Evolutionary conservation across 768 basidiomycete species (phyloP).

Genomic region (Clavaria fumosa): DNA sequence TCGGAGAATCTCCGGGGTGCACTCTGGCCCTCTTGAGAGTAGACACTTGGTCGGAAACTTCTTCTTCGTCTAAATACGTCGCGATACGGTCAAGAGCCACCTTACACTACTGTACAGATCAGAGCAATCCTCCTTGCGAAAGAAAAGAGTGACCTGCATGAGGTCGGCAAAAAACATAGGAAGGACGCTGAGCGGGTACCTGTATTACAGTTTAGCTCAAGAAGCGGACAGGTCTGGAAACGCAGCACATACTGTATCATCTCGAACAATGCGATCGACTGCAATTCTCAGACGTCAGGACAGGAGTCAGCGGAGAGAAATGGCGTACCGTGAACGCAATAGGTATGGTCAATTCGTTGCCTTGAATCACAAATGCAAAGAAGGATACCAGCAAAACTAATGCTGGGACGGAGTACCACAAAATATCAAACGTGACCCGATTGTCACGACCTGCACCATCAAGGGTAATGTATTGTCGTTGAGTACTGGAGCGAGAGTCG

Average conservation of each 20-base stretch:
- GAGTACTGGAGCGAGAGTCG: background rate
- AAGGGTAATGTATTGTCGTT: background rate
- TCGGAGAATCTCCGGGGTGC: constrained; percentile 16
- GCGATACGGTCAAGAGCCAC: too few species aligned
- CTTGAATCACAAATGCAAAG: constrained; percentile 52
- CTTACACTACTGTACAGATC: constrained; percentile 25
- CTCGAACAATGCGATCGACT: constrained; percentile 68
- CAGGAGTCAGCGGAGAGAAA: background rate
- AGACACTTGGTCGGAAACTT: too few species aligned
- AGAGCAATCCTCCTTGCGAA: background rate
- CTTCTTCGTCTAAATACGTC: too few species aligned
- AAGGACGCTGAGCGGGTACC: constrained; percentile 58
- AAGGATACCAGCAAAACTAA: constrained; percentile 71
- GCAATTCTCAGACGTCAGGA: background rate
- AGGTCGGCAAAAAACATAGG: constrained; percentile 69
- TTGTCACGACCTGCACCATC: constrained; percentile 49
- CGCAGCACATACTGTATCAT: constrained; percentile 49
- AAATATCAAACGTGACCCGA: constrained; percentile 46
- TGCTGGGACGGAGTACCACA: constrained; percentile 69
- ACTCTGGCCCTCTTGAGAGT: too few species aligned
- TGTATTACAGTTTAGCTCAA: constrained; percentile 11
- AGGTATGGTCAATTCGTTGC: constrained; percentile 62
- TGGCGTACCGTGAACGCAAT: constrained; percentile 59
- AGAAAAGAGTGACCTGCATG: constrained; percentile 30
- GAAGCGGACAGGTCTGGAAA: background rate